Percentiles rank a stretch among this genome's conserved stretches.
These are phyloP conservation scores for Ceratocystis eucalypticola DNA, from an alignment of 2,329 filamentous ascomycete species.

Conservation along the genomic window DNA sequence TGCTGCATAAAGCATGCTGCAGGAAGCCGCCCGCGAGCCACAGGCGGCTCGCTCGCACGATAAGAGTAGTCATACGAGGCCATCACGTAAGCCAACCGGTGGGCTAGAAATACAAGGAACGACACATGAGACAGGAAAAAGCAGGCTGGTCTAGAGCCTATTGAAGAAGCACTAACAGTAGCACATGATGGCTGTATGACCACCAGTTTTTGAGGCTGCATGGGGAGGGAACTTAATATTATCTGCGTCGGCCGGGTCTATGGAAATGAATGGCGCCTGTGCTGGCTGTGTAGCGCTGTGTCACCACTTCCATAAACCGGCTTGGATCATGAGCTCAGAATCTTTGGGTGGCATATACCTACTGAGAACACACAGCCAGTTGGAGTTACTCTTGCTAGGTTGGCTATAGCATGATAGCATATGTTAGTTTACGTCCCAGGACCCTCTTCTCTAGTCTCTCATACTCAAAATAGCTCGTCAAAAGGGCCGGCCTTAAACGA, in stretches of 20 bases:
- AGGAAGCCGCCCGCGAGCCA: not conserved
- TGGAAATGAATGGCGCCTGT: not conserved
- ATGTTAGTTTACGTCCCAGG: too few species aligned
- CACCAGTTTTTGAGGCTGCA: not conserved
- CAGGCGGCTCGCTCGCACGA: not conserved
- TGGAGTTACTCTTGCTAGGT: too few species aligned
- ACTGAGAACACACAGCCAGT: not conserved
- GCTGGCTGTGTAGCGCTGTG: not conserved
- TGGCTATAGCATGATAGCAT: too few species aligned
- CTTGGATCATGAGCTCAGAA: not conserved
- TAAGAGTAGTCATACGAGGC: not conserved
- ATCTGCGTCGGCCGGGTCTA: not conserved
- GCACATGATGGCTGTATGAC: not conserved
- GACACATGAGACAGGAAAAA: not conserved
- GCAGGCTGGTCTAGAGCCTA: not conserved
- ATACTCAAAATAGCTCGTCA: not conserved
- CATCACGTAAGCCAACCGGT: not conserved
- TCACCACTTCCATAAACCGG: not conserved
- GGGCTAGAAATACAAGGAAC: not conserved
- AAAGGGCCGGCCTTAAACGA: not conserved
- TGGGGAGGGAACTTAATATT: not conserved
- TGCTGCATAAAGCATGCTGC: conserved; percentile 3
- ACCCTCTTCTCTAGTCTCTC: too few species aligned
- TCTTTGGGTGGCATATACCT: not conserved
- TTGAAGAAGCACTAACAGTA: not conserved